Evolutionary conservation across 805 yeast species (phyloP).

Genomic region (Wickerhamomyces hampshirensis): DNA sequence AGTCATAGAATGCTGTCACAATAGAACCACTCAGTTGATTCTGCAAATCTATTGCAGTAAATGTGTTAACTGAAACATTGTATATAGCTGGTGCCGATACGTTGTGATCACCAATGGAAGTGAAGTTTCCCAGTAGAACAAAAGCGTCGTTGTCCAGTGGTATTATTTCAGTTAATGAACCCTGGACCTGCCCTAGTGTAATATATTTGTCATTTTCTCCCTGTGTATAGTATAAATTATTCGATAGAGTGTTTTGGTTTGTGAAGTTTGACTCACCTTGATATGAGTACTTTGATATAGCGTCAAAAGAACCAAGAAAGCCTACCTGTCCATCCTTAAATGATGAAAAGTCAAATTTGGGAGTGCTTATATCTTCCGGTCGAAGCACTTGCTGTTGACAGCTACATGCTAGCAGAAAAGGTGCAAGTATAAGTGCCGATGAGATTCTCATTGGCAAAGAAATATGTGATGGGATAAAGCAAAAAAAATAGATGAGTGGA

Average conservation of each 20-base stretch:
- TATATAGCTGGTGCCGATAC: constrained; percentile 28
- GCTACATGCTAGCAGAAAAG: not conserved
- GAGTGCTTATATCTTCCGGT: constrained; percentile 10
- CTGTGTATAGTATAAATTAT: constrained; percentile 17
- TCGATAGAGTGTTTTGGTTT: constrained; percentile 16
- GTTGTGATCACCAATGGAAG: constrained; percentile 17
- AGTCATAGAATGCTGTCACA: constrained; percentile 43
- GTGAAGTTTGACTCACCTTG: constrained; percentile 31
- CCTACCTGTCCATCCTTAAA: constrained; percentile 20
- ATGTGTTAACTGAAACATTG: constrained; percentile 26
- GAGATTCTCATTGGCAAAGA: not conserved
- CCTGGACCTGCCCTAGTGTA: constrained; percentile 18
- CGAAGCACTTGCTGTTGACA: constrained; percentile 2
- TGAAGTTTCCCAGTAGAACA: constrained; percentile 26
- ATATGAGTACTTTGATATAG: constrained; percentile 30
- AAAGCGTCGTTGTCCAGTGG: constrained; percentile 30
- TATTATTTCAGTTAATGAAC: constrained; percentile 19
- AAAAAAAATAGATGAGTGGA: too few relatives aligned
- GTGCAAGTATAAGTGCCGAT: not conserved
- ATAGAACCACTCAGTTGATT: constrained; percentile 33
- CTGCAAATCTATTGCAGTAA: constrained; percentile 24
- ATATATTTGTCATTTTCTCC: constrained; percentile 13
- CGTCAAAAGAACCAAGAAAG: constrained; percentile 33
- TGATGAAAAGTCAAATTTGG: constrained; percentile 18
- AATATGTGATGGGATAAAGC: too few relatives aligned